These are phyloP conservation scores for Talaromyces rugulosus DNA, from an alignment of 2,329 filamentous ascomycete genomes.

Conservation along the genomic window DNA sequence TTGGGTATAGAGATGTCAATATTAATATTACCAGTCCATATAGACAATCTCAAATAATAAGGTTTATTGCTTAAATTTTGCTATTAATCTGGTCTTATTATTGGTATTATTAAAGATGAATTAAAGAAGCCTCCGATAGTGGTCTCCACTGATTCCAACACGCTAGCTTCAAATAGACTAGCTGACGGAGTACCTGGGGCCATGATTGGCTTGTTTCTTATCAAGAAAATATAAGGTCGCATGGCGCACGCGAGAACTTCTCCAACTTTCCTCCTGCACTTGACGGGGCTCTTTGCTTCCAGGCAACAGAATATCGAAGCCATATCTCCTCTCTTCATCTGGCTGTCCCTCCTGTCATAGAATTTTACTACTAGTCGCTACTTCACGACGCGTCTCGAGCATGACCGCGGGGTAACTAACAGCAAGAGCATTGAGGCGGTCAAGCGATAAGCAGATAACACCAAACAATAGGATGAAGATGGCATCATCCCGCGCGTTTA, in stretches of 20 bases:
- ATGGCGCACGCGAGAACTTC: neutral
- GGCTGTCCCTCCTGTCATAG: neutral
- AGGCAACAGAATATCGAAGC: neutral
- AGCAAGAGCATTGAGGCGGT: neutral
- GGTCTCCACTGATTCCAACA: no score
- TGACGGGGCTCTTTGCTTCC: neutral
- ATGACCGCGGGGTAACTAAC: neutral
- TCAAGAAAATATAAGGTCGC: neutral
- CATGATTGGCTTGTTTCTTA: neutral
- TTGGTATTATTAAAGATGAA: no score
- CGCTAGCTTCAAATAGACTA: no score
- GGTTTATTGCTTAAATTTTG: no score
- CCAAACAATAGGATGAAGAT: neutral
- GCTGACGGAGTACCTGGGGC: no score
- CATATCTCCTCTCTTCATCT: neutral
- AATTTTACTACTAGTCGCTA: neutral
- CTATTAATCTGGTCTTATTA: no score
- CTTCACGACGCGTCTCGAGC: neutral
- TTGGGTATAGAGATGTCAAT: no score
- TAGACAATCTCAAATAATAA: no score
- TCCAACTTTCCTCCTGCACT: neutral
- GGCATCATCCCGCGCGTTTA: neutral
- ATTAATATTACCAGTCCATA: no score
- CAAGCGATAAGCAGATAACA: neutral
- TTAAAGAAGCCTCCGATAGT: no score